Evolutionary conservation across 257 asterid genomes (phyloP).

Genomic region (Jasminum sambac): DNA sequence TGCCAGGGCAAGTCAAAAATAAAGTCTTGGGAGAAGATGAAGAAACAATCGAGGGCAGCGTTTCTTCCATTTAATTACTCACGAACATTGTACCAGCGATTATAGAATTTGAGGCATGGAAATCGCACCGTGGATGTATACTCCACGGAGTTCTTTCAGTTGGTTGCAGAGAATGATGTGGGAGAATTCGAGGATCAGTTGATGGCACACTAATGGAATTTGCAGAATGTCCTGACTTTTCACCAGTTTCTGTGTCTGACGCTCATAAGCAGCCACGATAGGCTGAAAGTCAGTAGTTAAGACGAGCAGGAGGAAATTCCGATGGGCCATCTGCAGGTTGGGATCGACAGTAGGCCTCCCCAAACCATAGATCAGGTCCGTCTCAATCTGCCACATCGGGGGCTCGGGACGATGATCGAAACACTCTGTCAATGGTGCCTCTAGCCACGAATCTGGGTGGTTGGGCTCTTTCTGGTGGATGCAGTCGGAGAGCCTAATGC

Average conservation of each 20-base stretch:
- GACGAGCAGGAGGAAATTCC: background rate
- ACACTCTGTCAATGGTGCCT: background rate
- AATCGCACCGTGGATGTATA: background rate
- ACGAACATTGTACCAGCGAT: background rate
- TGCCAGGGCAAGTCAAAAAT: background rate
- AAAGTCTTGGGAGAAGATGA: background rate
- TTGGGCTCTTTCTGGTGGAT: background rate
- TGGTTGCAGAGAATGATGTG: background rate
- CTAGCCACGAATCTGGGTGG: background rate
- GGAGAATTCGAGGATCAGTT: background rate
- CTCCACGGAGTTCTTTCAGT: background rate
- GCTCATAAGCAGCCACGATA: background rate
- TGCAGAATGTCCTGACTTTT: background rate
- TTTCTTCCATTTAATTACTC: background rate
- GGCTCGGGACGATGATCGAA: background rate
- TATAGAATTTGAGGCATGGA: background rate
- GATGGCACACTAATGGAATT: background rate
- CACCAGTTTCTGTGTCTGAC: background rate
- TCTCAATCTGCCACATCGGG: background rate
- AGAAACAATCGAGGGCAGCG: no score
- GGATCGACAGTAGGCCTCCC: background rate
- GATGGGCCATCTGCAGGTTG: background rate
- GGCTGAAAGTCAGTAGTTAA: background rate
- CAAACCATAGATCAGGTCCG: background rate
- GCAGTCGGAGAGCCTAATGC: no score